These are phyloP conservation scores for Ophiostoma triangulosporum DNA, from an alignment of 2,329 filamentous ascomycete species.

Conservation along the genomic window DNA sequence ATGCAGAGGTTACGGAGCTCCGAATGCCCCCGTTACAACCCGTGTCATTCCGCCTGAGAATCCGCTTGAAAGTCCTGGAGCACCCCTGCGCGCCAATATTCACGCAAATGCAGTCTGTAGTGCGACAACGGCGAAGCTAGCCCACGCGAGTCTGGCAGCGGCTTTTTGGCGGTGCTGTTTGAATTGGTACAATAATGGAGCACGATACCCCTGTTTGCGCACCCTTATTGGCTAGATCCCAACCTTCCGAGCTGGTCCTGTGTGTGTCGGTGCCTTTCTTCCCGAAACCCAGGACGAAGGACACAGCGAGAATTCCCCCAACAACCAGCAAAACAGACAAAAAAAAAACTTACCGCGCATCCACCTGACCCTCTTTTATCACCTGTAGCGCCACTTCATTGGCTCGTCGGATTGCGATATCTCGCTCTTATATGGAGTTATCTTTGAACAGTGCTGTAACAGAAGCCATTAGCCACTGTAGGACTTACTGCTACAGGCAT, in stretches of 20 bases:
- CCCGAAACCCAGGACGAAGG: constrained; percentile 7
- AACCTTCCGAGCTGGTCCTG: background rate
- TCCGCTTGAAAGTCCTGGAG: background rate
- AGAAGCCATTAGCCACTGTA: background rate
- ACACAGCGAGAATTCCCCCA: constrained; percentile 9
- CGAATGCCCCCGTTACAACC: constrained; percentile 2
- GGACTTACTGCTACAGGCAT: background rate
- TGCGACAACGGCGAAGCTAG: constrained; percentile 9
- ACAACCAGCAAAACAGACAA: constrained; percentile 5
- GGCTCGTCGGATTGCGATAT: constrained; percentile 2
- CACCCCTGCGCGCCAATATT: constrained; percentile 2
- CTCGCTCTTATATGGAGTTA: constrained; percentile 2
- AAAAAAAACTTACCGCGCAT: constrained; percentile 8
- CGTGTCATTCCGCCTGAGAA: constrained; percentile 2
- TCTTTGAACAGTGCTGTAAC: background rate
- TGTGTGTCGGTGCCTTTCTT: constrained; percentile 10
- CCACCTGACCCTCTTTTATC: background rate
- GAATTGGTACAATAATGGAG: background rate
- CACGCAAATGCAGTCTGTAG: constrained; percentile 4
- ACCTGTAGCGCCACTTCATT: constrained; percentile 1
- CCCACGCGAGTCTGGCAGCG: background rate
- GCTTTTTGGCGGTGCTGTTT: background rate
- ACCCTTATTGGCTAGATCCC: background rate
- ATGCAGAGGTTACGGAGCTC: constrained; percentile 2
- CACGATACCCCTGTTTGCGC: no score